Evolutionary conservation across 805 yeast species (phyloP), one percentile per base, ranked within the genome.

Genomic region (Candida yuanshanica): DNA sequence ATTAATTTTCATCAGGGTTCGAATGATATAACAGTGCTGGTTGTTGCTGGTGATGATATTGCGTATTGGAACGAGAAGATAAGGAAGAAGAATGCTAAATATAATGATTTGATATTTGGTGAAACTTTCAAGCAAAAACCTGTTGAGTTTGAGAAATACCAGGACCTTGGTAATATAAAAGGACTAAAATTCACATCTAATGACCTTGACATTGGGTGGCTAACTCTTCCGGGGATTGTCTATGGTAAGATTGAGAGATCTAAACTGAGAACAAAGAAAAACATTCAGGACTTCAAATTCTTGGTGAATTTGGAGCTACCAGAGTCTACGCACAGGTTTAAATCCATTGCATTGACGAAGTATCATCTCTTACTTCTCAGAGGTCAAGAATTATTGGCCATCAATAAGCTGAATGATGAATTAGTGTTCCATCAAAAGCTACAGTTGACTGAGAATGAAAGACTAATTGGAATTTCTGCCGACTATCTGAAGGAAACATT

Each of bases 401-500:
- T 71, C 33, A 81, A 79, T 48, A 75, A 76, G 42, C 57, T 82
- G 25, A 76, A 70, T 46, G 74, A 72, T 41, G 60, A 71, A 36
- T 53, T 70, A 5, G 75, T 72, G 2, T 69, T 60, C 38, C 64
- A 68, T 29, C 70, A 69, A 31, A 55, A 65, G 2, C 56, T 77
- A 4, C 69, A 62, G 33, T 51, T 43, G 39, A 54, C 53, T 20
- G 58, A 57, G 5, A 56, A 55, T 34, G 75, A 69, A 35, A 51
- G 57, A 21, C 55, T 73, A 35, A 42, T 69, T 7, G 82, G 82
- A 0, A 55, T 78, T 5, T 53, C 71, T 2, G 66, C 69, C 2
- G 95, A 84, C 51, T 60, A 62, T 38, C 44, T 59, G 4, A 61
- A 62, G 34, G 55, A 68, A 1, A 85, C 98, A 0, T 84, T 68